Evolutionary conservation across 495 filamentous ascomycete genomes (phyloP).

Genomic region (Penicillium pancosmium): DNA sequence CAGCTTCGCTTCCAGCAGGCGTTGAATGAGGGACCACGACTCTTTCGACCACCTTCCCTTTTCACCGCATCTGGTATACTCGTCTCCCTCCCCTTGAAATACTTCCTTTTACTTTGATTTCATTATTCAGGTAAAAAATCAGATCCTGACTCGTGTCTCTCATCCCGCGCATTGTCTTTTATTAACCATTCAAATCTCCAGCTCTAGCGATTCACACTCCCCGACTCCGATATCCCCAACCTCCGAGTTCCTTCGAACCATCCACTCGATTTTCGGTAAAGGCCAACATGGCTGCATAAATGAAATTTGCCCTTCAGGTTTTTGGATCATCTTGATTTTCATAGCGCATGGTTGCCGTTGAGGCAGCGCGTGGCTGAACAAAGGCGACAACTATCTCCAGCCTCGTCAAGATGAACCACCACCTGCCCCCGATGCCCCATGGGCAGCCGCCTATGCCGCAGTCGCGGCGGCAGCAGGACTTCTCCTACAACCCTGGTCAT

Average conservation of each 20-base stretch:
- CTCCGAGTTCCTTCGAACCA: neutral
- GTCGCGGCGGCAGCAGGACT: constrained; percentile 52
- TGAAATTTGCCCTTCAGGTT: constrained; percentile 26
- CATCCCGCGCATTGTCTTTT: constrained; percentile 12
- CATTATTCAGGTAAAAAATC: constrained; percentile 7
- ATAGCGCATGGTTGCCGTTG: constrained; percentile 49
- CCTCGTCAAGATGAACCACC: constrained; percentile 58
- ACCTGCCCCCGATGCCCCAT: constrained; percentile 56
- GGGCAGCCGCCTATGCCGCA: constrained; percentile 57
- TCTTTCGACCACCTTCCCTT: constrained; percentile 7
- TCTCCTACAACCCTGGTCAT: constrained; percentile 47
- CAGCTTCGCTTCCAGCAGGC: constrained; percentile 26
- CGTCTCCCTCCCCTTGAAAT: neutral
- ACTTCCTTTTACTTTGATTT: constrained; percentile 2
- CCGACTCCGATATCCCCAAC: constrained; percentile 14
- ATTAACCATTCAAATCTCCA: constrained; percentile 12
- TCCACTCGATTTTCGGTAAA: constrained; percentile 13
- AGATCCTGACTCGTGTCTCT: neutral
- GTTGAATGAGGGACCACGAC: constrained; percentile 16
- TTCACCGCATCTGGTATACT: neutral
- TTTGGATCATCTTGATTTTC: constrained; percentile 24
- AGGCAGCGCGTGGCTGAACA: constrained; percentile 47
- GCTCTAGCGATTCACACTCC: constrained; percentile 11
- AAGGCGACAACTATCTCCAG: constrained; percentile 39
- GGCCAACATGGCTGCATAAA: constrained; percentile 45